These are phyloP conservation scores for Ascochyta viciae-villosae DNA, from an alignment of 2,329 filamentous ascomycete genomes.

Conservation along the genomic window DNA sequence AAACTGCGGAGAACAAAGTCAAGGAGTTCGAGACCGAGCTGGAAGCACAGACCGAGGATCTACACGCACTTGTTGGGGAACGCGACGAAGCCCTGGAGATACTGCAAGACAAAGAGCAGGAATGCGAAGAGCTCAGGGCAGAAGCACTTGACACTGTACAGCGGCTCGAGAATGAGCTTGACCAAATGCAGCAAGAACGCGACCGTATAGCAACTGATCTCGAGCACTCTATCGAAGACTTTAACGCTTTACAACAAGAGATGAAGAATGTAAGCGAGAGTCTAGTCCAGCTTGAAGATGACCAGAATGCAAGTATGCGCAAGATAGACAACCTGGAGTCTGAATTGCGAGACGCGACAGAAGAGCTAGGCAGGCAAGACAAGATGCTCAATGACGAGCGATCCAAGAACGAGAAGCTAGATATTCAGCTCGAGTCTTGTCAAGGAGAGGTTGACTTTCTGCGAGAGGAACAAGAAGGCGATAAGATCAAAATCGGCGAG, in stretches of 20 bases:
- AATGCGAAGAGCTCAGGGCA: conserved; percentile 60
- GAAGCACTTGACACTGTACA: conserved; percentile 68
- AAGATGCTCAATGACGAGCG: conserved; percentile 83
- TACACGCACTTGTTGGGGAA: conserved; percentile 80
- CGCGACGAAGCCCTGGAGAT: conserved; percentile 84
- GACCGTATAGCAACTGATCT: conserved; percentile 75
- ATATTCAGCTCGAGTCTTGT: conserved; percentile 89
- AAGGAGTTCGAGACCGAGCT: conserved; percentile 81
- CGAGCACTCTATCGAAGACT: conserved; percentile 81
- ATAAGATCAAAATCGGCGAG: conserved; percentile 98
- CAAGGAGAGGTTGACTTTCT: conserved; percentile 95
- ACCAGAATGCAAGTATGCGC: conserved; percentile 78
- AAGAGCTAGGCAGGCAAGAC: conserved; percentile 86
- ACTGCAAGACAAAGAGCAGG: conserved; percentile 68
- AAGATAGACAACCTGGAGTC: conserved; percentile 83
- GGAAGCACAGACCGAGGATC: conserved; percentile 78
- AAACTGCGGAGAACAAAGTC: conserved; percentile 64
- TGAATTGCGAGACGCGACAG: conserved; percentile 82
- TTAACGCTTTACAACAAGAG: conserved; percentile 89
- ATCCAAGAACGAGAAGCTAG: conserved; percentile 84
- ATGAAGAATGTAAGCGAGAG: conserved; percentile 91
- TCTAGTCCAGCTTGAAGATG: conserved; percentile 86
- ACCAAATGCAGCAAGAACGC: conserved; percentile 74
- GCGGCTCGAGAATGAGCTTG: conserved; percentile 67
- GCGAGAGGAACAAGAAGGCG: conserved; percentile 92